phyloP scores from a whole-genome alignment of 179 eudicot genomes.

The Patellifolia procumbens region DNA sequence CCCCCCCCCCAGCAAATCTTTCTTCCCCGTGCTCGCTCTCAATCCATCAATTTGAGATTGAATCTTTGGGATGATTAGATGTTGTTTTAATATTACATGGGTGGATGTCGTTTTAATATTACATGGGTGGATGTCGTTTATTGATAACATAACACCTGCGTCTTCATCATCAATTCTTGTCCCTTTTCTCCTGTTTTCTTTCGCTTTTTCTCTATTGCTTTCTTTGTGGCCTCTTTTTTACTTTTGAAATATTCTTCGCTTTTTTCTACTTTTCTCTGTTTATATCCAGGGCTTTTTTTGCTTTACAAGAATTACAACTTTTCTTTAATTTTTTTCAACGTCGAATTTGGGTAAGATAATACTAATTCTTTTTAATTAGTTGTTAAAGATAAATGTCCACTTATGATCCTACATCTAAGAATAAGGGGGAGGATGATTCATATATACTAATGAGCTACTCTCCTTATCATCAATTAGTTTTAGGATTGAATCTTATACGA shows the following conservation, averaged over 20 bases:
- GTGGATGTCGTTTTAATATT: slow-evolving; percentile 35
- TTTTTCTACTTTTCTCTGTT: background rate
- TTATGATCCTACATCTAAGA: too few species aligned
- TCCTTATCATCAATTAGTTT: too few species aligned
- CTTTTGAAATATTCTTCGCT: background rate
- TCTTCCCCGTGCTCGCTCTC: slow-evolving; percentile 13
- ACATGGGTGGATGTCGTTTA: slow-evolving; percentile 35
- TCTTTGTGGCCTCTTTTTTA: background rate
- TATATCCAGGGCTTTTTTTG: background rate
- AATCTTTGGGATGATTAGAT: background rate
- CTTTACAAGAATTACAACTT: slow-evolving; percentile 15
- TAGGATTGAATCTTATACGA: too few species aligned
- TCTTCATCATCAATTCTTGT: slow-evolving; percentile 16
- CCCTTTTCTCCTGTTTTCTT: background rate
- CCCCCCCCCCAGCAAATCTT: slow-evolving; percentile 15
- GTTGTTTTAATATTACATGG: slow-evolving; percentile 20
- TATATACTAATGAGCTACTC: too few species aligned
- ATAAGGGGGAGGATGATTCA: too few species aligned
- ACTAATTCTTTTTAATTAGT: background rate
- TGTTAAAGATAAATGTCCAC: too few species aligned
- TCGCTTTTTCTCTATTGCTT: background rate
- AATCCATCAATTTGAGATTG: slow-evolving; percentile 7
- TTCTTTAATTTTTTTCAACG: background rate
- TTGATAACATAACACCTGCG: slow-evolving; percentile 35
- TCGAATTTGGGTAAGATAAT: background rate